Percentiles rank a stretch among this genome's conserved stretches.
phyloP scores from a whole-genome alignment of 139 green algal genomes.

The Picochlorum sp. region DNA sequence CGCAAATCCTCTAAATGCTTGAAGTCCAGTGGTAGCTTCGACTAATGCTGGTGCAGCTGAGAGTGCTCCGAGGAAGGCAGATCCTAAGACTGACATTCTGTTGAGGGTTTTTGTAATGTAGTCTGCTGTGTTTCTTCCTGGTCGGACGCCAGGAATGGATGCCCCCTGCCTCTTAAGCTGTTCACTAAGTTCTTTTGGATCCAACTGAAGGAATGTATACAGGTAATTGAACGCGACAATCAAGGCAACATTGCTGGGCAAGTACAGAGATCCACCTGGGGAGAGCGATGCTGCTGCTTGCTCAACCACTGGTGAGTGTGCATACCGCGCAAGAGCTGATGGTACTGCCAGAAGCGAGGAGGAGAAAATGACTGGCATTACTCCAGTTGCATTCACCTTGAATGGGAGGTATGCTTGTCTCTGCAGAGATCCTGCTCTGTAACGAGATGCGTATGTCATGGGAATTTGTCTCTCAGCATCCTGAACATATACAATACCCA shows the following conservation, averaged over 20 bases:
- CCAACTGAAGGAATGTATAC: conserved; percentile 99
- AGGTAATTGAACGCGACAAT: conserved; percentile 99
- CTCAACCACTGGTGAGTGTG: conserved; percentile 47
- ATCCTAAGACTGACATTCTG: conserved; percentile 88
- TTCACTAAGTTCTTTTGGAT: conserved; percentile 92
- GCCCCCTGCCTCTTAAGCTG: conserved; percentile 90
- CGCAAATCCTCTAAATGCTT: conserved; percentile 93
- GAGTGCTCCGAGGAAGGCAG: conserved; percentile 84
- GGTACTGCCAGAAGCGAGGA: conserved; percentile 87
- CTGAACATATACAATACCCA: conserved; percentile 97
- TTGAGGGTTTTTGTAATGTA: conserved; percentile 87
- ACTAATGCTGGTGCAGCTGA: conserved; percentile 75
- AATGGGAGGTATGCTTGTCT: conserved; percentile 92
- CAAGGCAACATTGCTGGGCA: conserved; percentile 82
- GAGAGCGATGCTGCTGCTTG: conserved; percentile 51
- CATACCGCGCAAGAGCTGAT: conserved; percentile 68
- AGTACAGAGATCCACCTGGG: conserved; percentile 69
- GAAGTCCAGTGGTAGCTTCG: conserved; percentile 66
- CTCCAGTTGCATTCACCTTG: conserved; percentile 91
- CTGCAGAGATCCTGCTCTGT: conserved; percentile 55
- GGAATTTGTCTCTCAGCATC: conserved; percentile 95
- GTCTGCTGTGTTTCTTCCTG: conserved; percentile 78
- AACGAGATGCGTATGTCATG: conserved; percentile 88
- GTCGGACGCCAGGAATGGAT: conserved; percentile 81
- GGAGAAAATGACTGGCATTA: conserved; percentile 99